These are phyloP conservation scores for Stylonectria norvegica DNA, from an alignment of 2,329 filamentous ascomycete species.

Conservation along the genomic window DNA sequence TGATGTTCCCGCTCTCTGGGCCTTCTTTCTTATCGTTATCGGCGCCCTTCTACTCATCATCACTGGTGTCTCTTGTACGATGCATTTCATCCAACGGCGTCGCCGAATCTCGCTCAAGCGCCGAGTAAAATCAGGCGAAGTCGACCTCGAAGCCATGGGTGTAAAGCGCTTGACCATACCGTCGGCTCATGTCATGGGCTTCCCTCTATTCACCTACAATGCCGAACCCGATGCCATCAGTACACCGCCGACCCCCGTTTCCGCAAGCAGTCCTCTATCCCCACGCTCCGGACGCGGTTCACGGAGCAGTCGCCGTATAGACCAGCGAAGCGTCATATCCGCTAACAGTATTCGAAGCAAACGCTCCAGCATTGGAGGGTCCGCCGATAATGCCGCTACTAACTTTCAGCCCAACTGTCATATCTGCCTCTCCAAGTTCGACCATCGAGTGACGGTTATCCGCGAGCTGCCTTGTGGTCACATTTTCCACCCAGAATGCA, in stretches of 20 bases:
- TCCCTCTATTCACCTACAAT: conserved; percentile 77
- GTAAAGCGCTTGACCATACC: conserved; percentile 81
- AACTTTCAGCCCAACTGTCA: conserved; percentile 78
- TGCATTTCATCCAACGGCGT: conserved; percentile 74
- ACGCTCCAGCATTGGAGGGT: conserved; percentile 34
- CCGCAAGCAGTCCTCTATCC: conserved; percentile 24
- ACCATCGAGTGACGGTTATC: conserved; percentile 66
- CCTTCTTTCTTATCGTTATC: conserved; percentile 69
- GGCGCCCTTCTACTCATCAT: conserved; percentile 69
- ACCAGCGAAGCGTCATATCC: conserved; percentile 28
- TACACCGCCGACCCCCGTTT: conserved; percentile 36
- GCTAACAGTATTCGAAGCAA: conserved; percentile 36
- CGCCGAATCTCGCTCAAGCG: conserved; percentile 65
- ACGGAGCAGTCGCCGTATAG: conserved; percentile 29
- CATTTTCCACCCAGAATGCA: conserved; percentile 89
- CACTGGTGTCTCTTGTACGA: conserved; percentile 61
- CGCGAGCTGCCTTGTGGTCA: conserved; percentile 86
- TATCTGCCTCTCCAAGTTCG: conserved; percentile 85
- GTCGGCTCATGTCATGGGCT: conserved; percentile 62
- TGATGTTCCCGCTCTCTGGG: conserved; percentile 72
- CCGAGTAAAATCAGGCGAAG: conserved; percentile 72
- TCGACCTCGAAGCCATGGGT: conserved; percentile 81
- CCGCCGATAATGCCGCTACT: conserved; percentile 41
- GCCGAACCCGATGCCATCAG: conserved; percentile 46
- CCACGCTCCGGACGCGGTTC: conserved; percentile 29